These are phyloP conservation scores for Chloroidium sp. DNA, from an alignment of 163 green algal species.

Conservation along the genomic window DNA sequence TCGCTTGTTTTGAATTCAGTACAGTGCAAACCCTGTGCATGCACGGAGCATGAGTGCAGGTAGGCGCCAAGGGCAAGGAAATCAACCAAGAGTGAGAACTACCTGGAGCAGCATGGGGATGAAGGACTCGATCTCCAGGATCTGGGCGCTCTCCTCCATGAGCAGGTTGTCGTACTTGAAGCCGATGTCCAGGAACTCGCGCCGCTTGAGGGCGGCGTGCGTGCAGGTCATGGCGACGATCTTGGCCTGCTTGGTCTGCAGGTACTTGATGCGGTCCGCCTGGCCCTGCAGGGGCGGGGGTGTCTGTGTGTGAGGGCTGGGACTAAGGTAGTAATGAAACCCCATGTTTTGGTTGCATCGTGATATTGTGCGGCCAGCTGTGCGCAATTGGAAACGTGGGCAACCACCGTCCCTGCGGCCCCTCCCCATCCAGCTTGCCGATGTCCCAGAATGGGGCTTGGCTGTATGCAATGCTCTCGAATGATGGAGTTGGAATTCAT, in stretches of 20 bases:
- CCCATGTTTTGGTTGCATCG: neutral
- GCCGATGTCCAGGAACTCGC: slow-evolving; percentile 89
- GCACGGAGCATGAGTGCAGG: too few relatives aligned
- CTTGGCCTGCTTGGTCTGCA: slow-evolving; percentile 92
- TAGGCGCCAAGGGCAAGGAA: too few relatives aligned
- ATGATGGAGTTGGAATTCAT: too few relatives aligned
- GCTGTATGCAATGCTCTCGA: too few relatives aligned
- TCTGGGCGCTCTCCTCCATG: slow-evolving; percentile 95
- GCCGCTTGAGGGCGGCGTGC: slow-evolving; percentile 92
- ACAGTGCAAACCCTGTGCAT: too few relatives aligned
- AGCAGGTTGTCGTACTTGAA: slow-evolving; percentile 98
- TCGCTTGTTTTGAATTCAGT: too few relatives aligned
- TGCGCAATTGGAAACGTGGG: too few relatives aligned
- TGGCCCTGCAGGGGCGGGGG: slow-evolving; percentile 29
- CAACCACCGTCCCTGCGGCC: too few relatives aligned
- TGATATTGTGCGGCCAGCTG: neutral
- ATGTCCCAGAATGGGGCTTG: too few relatives aligned
- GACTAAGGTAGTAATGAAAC: neutral
- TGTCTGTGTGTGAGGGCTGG: too few relatives aligned
- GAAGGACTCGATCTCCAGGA: slow-evolving; percentile 98
- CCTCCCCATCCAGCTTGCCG: too few relatives aligned
- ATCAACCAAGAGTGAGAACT: neutral
- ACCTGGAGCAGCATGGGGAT: slow-evolving; percentile 92
- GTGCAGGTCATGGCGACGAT: slow-evolving; percentile 99
- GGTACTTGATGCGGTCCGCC: slow-evolving; percentile 75